phyloP scores from a whole-genome alignment of 306 rosid genomes.

The Lagenaria siceraria region DNA sequence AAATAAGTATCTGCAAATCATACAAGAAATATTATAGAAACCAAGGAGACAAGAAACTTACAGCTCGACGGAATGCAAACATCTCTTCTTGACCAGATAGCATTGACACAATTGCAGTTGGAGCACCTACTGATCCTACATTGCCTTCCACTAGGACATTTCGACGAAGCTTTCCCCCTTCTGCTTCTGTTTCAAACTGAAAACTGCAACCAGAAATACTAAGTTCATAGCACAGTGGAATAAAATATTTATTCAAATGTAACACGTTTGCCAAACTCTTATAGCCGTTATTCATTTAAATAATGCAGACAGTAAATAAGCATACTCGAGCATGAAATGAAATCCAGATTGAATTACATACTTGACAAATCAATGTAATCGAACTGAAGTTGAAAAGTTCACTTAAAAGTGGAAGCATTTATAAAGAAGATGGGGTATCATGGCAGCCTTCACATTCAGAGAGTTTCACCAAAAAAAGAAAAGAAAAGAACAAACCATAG shows the following conservation, averaged over 20 bases:
- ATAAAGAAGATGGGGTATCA: neutral
- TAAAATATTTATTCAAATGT: neutral
- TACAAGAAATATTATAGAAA: neutral
- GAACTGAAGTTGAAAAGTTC: neutral
- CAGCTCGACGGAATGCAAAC: conserved; percentile 93
- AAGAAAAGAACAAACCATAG: neutral
- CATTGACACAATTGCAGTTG: conserved; percentile 53
- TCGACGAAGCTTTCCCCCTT: conserved; percentile 70
- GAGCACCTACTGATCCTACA: conserved; percentile 61
- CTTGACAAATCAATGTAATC: neutral
- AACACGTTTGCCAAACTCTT: neutral
- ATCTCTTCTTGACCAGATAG: conserved; percentile 89
- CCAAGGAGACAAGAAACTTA: conserved; percentile 29
- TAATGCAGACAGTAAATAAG: neutral
- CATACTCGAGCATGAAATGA: neutral
- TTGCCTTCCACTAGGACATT: conserved; percentile 74
- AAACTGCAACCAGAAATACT: conserved; percentile 41
- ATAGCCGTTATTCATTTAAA: neutral
- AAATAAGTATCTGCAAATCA: neutral
- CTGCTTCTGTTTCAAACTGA: conserved; percentile 87
- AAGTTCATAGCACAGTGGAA: neutral
- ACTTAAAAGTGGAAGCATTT: neutral
- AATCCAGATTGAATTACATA: neutral
- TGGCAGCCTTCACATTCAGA: neutral
- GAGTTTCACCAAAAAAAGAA: neutral